Evolutionary conservation across 441 rosid genomes (phyloP), one percentile per base, ranked within the genome.

Genomic region (Eutrema salsugineum): DNA sequence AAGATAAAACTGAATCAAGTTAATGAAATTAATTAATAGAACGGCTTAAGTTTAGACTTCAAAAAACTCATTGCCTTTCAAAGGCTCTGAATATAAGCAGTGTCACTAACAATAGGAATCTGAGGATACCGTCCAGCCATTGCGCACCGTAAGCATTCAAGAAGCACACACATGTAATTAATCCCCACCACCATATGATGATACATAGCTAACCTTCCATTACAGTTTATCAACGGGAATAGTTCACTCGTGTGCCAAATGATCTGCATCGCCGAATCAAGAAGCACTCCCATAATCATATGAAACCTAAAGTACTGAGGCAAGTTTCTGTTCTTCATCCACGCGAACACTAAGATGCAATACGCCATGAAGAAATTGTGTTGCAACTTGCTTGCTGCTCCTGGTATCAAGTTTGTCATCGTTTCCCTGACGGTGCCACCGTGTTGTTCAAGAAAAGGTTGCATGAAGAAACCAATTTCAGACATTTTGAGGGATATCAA

Each of bases 281-380:
- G 11, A 42, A 81, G 68, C 83, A 88, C 73, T 11, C 88, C 97
- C 92, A 91, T 88, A 87, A 82, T 84, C 75, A 91, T 50, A 63
- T 91, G 91, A 81, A 82, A 87, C 79, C 88, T 77, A 2, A 83
- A 78, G 84, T 77, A 87, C 74, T 83, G 90, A 66, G 90, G 90
- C 81, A 76, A 75, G 3, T 85, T 79, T 67, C 71, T 85, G 62
- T 85, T 88, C 78, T 72, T 83, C 76, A 85, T 81, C 30, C 22
- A 49, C 55, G 19, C 19, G 32, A 10, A 24, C 1, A 81, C 82
- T 15, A 78, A 20, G 63, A 62, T 78, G 75, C 80, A 85, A 48
- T 86, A 86, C 5, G 79, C 28, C 86, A 83, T 80, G 19, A 78
- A 48, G 83, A 90, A 85, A 82, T 85, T 83, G 24, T 48, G 39